These are phyloP conservation scores for Comarum palustre DNA, from an alignment of 306 rosid species.

Conservation along the genomic window DNA sequence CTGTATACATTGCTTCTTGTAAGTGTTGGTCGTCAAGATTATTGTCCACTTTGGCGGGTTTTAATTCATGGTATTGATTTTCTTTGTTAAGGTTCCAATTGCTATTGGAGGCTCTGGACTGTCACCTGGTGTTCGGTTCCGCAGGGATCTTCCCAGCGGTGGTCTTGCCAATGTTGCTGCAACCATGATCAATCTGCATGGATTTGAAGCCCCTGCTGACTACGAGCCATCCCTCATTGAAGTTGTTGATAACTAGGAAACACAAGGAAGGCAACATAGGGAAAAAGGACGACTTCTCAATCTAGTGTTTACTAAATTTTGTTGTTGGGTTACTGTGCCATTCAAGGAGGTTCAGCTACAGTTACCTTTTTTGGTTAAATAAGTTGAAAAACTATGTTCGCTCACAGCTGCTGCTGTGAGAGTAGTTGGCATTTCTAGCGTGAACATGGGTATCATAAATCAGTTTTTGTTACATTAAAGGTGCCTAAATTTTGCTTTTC, in stretches of 20 bases:
- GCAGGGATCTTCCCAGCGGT: conserved; percentile 66
- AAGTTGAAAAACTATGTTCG: conserved; percentile 19
- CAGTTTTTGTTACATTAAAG: too few species aligned
- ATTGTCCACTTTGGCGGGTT: not conserved
- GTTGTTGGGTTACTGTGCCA: conserved; percentile 17
- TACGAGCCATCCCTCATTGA: conserved; percentile 81
- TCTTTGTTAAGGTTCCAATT: conserved; percentile 67
- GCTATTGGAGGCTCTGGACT: conserved; percentile 99
- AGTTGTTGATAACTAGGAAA: conserved; percentile 48
- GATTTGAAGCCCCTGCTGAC: conserved; percentile 87
- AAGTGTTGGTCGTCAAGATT: not conserved
- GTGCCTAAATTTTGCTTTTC: too few species aligned
- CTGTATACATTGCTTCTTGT: not conserved
- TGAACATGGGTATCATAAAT: too few species aligned
- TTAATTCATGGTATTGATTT: not conserved
- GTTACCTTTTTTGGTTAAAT: conserved; percentile 11
- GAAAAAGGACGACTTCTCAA: not conserved
- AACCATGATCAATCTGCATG: conserved; percentile 93
- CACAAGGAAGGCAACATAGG: not conserved
- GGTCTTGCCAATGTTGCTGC: conserved; percentile 97
- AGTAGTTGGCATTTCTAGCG: too few species aligned
- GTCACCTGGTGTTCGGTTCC: conserved; percentile 61
- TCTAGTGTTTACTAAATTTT: conserved; percentile 25
- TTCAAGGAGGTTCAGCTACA: conserved; percentile 7
- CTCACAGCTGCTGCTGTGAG: conserved; percentile 1